Base-by-base conservation (phyloP, 2,329 filamentous ascomycete species). In the Colletotrichum lentis region DNA sequence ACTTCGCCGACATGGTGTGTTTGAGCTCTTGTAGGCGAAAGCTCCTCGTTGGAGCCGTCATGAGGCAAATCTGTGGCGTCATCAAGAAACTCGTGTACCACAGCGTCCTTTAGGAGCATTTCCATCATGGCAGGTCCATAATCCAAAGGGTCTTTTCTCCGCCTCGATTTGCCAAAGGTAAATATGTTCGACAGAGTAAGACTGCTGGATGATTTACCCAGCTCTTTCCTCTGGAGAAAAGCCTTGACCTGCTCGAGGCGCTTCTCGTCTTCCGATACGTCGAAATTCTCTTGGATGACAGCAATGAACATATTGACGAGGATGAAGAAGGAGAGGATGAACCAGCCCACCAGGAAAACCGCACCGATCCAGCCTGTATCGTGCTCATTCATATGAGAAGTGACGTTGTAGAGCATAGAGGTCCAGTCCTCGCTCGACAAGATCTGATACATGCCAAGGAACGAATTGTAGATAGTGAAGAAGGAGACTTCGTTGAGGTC, bases 301-400 rank as follows among this genome's bases (percentile, higher is more conserved):
- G 96, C 96, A 92, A 99, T 98, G 84, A 99, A 99, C 96, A 99
- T 99, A 76, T 98, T 99, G 82, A 99, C 82, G 70, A 98, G 87
- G 80, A 99, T 97, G 77, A 98, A 95, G 78, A 96, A 97, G 6
- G 94, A 87, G 50, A 99, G 85, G 65, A 97, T 96, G 79, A 97
- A 98, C 96, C 96, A 99, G 72, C 94, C 86, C 71, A 97, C 93
- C 73, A 97, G 85, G 73, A 99, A 97, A 1, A 92, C 85, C 10
- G 95, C 94, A 11, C 92, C 94, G 64, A 98, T 94, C 95, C 96
- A 98, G 10, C 92, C 87, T n/a, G 92, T 96, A 46, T 89, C 84
- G 72, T 84, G 88, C 6, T 76, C 74, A 11, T 84, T 85, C 11
- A 92, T 90, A 73, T 88, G 90, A 6, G 86, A 82, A 0, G 94